A percentile compares a stretch with the other conserved stretches of the same genome.
phyloP scores from a whole-genome alignment of 352 stramenopile genomes.

The Hyaloperonospora brassicae region DNA sequence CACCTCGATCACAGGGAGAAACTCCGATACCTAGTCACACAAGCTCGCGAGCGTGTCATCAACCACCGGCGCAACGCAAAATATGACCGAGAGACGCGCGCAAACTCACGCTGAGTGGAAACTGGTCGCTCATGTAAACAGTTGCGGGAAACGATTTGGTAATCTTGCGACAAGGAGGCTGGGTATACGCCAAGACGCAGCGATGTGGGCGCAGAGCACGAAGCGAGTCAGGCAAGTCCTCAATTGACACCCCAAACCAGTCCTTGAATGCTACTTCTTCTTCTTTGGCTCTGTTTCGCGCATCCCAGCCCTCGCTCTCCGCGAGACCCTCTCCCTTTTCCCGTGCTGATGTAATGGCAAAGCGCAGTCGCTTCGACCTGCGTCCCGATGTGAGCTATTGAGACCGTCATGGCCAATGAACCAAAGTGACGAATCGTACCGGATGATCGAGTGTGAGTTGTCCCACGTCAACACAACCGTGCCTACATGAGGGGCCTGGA shows the following conservation, averaged over 20 bases:
- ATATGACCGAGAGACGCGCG: neutral
- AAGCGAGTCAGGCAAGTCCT: conserved; percentile 27
- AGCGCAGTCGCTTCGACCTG: conserved; percentile 39
- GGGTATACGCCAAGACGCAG: conserved; percentile 42
- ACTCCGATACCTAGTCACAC: conserved; percentile 36
- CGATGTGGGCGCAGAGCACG: conserved; percentile 31
- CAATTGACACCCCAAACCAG: conserved; percentile 50
- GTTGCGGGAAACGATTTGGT: conserved; percentile 49
- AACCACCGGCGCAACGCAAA: conserved; percentile 1
- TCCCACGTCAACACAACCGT: conserved; percentile 57
- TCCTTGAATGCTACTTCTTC: conserved; percentile 44
- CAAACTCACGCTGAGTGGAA: conserved; percentile 42
- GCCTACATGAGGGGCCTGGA: conserved; percentile 22
- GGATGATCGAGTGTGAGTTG: conserved; percentile 49
- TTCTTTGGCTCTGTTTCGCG: conserved; percentile 29
- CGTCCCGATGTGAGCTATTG: conserved; percentile 1
- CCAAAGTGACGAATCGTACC: conserved; percentile 24
- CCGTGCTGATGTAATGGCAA: conserved; percentile 20
- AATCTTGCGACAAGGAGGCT: conserved; percentile 41
- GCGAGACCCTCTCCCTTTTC: conserved; percentile 2
- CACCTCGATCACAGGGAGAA: conserved; percentile 59
- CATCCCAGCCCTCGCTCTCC: conserved; percentile 24
- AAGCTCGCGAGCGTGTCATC: neutral
- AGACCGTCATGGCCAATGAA: neutral
- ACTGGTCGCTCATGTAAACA: conserved; percentile 50